Evolutionary conservation across 1,284 basidiomycete species (phyloP), one percentile per base, ranked within the genome.

Genomic region (Leucoagaricus sp.): DNA sequence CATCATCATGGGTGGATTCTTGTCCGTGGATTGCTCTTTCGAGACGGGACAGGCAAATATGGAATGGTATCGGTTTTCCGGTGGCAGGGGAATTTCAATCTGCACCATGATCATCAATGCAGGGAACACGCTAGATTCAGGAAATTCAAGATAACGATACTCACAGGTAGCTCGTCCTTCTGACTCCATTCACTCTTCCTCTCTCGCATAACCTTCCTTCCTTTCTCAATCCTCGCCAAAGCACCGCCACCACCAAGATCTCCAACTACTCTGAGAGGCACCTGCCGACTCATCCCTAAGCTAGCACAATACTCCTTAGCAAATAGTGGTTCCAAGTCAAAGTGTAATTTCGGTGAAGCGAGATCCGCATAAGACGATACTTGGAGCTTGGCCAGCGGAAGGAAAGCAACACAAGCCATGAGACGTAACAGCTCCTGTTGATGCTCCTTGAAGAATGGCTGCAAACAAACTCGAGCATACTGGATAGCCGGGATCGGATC

Each of bases 1-100:
- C 79, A 99, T 87, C 92, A 98, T 96, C 93, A 97, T 97, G 0
- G 96, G 96, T 19, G 96, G 97, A 70, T 99, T 99, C 58, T 81
- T 70, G 52, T 95, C 91, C 1, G 93, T 96, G 12, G 94, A 87
- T 72, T 97, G 95, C 68, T 99, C 96, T 73, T 98, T 99, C 13
- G 93, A 96, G 28, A 99, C 96, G 1, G 97, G 94, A 71, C 97
- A 99, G 41, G 94, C 89, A 70, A 99, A 99, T 58, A 97, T 91
- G 1, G 95, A 97, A 70, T 99, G 97, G 72, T 96, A 98, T 28
- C 94, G 80, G 65, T 95, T 89, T 63, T 92, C 87, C 1, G 87
- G 75, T 0, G 91, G 86, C 10, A 99, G 72, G 0, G 94, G 93
- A 62, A 99, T 94, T 75, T 98, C 96, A 68, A 98, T 54, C 44